Evolutionary conservation across 768 basidiomycete species (phyloP).

Genomic region (Trametes cinnabarina): DNA sequence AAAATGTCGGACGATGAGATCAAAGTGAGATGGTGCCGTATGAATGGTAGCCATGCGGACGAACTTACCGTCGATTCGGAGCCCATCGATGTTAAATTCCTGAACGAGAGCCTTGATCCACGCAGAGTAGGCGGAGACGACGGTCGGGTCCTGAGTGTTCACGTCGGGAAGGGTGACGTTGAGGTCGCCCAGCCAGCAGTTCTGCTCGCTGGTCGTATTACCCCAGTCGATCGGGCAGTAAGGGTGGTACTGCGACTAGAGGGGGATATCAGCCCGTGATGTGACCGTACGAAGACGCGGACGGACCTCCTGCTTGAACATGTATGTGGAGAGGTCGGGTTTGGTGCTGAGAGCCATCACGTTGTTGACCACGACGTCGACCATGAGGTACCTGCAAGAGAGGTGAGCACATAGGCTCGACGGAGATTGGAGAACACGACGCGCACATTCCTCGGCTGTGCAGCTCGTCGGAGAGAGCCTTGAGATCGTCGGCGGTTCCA

Average conservation of each 20-base stretch:
- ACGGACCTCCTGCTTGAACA: conserved; percentile 63
- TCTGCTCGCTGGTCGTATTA: conserved; percentile 67
- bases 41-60: neutral
- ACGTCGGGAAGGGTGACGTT: conserved; percentile 75
- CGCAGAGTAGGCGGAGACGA: conserved; percentile 57
- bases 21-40: neutral
- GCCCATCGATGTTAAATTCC: conserved; percentile 78
- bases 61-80: conserved; percentile 70
- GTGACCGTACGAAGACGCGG: conserved; percentile 8
- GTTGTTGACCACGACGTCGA: conserved; percentile 84
- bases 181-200: conserved; percentile 82
- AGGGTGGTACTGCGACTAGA: conserved; percentile 66
- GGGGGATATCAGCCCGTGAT: neutral
- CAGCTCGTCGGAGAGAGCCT: conserved; percentile 59
- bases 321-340: conserved; percentile 60
- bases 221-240: conserved; percentile 74
- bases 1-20: neutral
- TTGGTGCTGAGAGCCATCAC: conserved; percentile 68
- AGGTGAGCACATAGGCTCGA: neutral
- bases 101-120: conserved; percentile 72
- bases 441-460: conserved; percentile 71
- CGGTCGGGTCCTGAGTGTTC: conserved; percentile 67
- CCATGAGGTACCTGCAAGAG: conserved; percentile 66
- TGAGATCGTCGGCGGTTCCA: conserved; percentile 71
- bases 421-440: neutral